phyloP scores from a whole-genome alignment of 805 yeast genomes.

The Torulaspora maleeae region DNA sequence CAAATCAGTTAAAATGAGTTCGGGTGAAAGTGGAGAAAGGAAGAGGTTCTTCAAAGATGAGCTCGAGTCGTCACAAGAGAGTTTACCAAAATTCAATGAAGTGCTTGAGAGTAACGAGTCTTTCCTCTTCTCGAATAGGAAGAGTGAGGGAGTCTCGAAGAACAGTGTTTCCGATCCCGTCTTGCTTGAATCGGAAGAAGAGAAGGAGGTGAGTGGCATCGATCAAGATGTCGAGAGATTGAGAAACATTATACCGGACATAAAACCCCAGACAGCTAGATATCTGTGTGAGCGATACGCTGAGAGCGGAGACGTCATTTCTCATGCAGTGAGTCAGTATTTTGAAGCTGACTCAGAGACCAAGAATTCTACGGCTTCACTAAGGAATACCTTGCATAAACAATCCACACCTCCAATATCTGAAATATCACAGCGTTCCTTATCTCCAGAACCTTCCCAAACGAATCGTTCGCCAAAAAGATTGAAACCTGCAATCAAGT shows the following conservation, averaged over 20 bases:
- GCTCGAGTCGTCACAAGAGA: constrained; percentile 23
- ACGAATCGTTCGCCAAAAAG: constrained; percentile 10
- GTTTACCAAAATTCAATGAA: constrained; percentile 8
- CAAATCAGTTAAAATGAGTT: background rate
- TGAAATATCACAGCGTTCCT: background rate
- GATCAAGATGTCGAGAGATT: constrained; percentile 12
- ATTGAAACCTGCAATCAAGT: constrained; percentile 18
- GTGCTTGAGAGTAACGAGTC: constrained; percentile 19
- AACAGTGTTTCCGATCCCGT: background rate
- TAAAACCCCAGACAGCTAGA: constrained; percentile 22
- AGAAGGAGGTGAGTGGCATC: background rate
- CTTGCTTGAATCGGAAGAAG: background rate
- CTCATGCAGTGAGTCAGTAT: constrained; percentile 40
- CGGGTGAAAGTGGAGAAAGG: constrained; percentile 13
- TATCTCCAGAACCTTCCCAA: constrained; percentile 6
- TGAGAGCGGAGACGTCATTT: constrained; percentile 28
- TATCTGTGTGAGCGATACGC: constrained; percentile 30
- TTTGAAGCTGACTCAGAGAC: constrained; percentile 28
- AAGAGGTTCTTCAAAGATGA: constrained; percentile 32
- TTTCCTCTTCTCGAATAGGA: constrained; percentile 17
- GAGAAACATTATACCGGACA: constrained; percentile 36
- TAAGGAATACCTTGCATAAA: background rate
- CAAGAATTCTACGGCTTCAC: background rate
- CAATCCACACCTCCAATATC: background rate
- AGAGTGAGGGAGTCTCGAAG: background rate